Percentiles rank a stretch among this genome's conserved stretches.
Conservation (phyloP, 148 eudicot genomes). For the Cornus controversa region DNA sequence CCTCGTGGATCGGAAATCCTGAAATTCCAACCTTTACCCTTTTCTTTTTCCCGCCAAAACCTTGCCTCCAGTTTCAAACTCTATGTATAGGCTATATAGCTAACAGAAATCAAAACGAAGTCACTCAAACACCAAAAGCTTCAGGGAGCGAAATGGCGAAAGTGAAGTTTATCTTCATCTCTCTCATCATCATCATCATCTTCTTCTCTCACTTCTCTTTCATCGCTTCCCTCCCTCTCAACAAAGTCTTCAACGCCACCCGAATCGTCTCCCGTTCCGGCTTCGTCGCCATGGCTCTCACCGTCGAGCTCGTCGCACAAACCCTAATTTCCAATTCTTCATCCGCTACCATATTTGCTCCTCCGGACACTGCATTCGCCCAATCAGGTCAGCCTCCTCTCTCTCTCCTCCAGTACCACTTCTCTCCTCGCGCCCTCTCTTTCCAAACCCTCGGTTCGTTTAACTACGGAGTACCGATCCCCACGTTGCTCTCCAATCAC, state of each 20-base stretch:
- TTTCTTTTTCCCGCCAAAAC: no score
- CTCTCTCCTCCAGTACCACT: slow-evolving; percentile 58
- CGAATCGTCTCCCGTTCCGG: slow-evolving; percentile 56
- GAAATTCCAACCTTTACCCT: no score
- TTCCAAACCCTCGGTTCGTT: slow-evolving; percentile 49
- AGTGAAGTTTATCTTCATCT: not conserved
- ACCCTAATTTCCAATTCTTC: slow-evolving; percentile 23
- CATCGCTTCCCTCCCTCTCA: slow-evolving; percentile 30
- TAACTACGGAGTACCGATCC: slow-evolving; percentile 42
- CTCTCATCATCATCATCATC: not conserved
- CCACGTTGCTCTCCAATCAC: slow-evolving; percentile 37
- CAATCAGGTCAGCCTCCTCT: slow-evolving; percentile 59
- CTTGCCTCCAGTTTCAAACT: no score
- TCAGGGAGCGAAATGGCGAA: slow-evolving; percentile 22
- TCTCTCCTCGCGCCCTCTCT: slow-evolving; percentile 55
- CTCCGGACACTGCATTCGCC: slow-evolving; percentile 40
- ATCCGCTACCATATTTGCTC: slow-evolving; percentile 53
- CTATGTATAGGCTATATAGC: no score
- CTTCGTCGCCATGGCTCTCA: slow-evolving; percentile 60
- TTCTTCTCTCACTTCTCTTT: slow-evolving; percentile 1
- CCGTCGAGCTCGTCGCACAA: slow-evolving; percentile 33
- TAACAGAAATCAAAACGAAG: no score
- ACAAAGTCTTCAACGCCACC: slow-evolving; percentile 43
- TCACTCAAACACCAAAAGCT: no score
- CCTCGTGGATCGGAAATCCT: no score